Conservation (phyloP, 1,284 basidiomycete genomes). For the Neolentinus lepideus region DNA sequence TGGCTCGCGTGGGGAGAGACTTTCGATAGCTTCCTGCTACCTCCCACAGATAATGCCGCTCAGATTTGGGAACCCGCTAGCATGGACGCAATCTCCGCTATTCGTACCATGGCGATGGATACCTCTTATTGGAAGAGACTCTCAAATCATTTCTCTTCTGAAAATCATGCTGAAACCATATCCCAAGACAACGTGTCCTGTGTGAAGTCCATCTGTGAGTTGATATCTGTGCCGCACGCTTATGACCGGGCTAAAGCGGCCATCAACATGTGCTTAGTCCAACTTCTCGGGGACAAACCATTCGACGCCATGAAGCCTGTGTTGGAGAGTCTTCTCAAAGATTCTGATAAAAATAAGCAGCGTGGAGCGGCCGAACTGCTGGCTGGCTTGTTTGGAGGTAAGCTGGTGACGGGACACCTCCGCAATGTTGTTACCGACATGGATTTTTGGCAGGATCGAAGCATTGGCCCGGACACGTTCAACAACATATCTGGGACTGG, state of each 20-base stretch:
- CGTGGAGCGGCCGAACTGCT: constrained; percentile 84
- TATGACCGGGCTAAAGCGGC: not conserved
- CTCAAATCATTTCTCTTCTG: constrained; percentile 54
- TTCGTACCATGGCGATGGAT: constrained; percentile 38
- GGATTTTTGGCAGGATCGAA: constrained; percentile 55
- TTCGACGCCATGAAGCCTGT: constrained; percentile 47
- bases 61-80: constrained; percentile 49
- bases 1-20: constrained; percentile 53
- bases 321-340: constrained; percentile 44
- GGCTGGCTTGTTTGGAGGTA: constrained; percentile 69
- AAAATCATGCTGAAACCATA: constrained; percentile 53
- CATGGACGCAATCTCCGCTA: constrained; percentile 33
- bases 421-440: constrained; percentile 1
- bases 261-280: constrained; percentile 35
- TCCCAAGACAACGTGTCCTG: constrained; percentile 64
- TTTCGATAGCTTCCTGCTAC: constrained; percentile 38
- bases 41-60: constrained; percentile 43
- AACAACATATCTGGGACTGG: constrained; percentile 78
- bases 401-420: constrained; percentile 5
- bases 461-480: constrained; percentile 78
- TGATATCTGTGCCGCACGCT: not conserved
- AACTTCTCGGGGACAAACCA: constrained; percentile 61
- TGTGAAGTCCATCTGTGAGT: constrained; percentile 68
- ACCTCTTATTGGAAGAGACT: constrained; percentile 55
- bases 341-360: constrained; percentile 77